Conservation (phyloP, 331 rosid species). For the Cucumis variabilis region DNA sequence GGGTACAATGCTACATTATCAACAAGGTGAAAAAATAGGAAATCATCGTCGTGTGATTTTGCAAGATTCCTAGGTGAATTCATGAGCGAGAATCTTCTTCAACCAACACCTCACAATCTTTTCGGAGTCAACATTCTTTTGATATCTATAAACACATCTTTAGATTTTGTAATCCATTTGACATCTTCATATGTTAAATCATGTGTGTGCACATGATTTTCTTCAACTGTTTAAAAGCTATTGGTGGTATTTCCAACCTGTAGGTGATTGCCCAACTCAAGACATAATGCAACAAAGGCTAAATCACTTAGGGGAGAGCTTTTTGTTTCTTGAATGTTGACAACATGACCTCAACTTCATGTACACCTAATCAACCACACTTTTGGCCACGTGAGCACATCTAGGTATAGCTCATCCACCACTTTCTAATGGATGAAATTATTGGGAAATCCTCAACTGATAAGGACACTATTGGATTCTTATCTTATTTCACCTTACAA, state of each 20-base stretch:
- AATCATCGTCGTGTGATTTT: too few relatives aligned
- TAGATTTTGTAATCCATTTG: neutral
- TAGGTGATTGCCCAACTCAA: neutral
- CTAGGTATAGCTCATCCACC: too few relatives aligned
- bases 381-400: neutral
- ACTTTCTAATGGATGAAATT: too few relatives aligned
- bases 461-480: too few relatives aligned
- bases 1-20: neutral
- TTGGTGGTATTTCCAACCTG: neutral
- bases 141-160: neutral
- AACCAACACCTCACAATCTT: neutral
- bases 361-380: neutral
- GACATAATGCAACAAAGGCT: neutral
- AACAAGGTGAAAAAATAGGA: neutral
- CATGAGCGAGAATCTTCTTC: neutral
- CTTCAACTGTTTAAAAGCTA: neutral
- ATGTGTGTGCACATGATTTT: too few relatives aligned
- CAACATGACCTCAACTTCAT: neutral
- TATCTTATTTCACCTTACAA: too few relatives aligned
- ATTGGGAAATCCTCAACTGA: too few relatives aligned
- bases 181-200: neutral
- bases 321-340: neutral
- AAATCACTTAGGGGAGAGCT: neutral
- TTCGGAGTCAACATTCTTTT: too few relatives aligned
- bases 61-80: too few relatives aligned